Conservation (phyloP, 345 rosid species). For the Brassica cretica region DNA sequence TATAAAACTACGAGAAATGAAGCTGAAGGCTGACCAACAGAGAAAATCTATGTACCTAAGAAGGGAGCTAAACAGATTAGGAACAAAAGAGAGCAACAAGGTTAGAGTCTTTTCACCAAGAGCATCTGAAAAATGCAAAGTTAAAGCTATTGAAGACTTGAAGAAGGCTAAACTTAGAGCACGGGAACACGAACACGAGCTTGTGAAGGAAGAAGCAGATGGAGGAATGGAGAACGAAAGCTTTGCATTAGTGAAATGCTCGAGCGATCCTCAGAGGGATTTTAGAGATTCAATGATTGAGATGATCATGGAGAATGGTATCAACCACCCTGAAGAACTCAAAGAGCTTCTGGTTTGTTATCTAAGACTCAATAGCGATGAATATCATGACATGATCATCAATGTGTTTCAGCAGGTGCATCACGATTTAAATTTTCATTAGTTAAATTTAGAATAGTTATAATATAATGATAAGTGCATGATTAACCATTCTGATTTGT, state of each 20-base stretch:
- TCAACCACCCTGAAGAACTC: conserved; percentile 60
- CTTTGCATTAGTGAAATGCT: conserved; percentile 74
- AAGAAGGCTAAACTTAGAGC: conserved; percentile 59
- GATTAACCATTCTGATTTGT: conserved; percentile 16
- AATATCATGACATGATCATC: conserved; percentile 83
- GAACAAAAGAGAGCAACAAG: conserved; percentile 53
- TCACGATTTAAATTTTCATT: conserved; percentile 49
- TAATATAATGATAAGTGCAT: neutral
- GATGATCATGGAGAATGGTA: conserved; percentile 75
- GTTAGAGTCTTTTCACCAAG: conserved; percentile 64
- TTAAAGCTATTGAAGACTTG: conserved; percentile 62
- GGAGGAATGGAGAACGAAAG: conserved; percentile 49
- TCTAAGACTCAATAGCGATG: conserved; percentile 67
- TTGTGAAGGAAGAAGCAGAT: conserved; percentile 20
- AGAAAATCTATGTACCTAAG: conserved; percentile 67
- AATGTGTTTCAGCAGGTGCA: conserved; percentile 81
- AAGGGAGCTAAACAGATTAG: conserved; percentile 52
- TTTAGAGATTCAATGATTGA: conserved; percentile 88
- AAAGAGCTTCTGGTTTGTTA: conserved; percentile 89
- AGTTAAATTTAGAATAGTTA: conserved; percentile 30
- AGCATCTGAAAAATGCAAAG: conserved; percentile 58
- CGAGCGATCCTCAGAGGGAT: conserved; percentile 70
- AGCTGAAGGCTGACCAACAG: conserved; percentile 52
- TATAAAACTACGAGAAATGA: conserved; percentile 51
- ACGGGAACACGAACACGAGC: conserved; percentile 40